Evolutionary conservation across 2,329 filamentous ascomycete species (phyloP), one percentile per base, ranked within the genome.

Genomic region (Fusarium agapanthi): DNA sequence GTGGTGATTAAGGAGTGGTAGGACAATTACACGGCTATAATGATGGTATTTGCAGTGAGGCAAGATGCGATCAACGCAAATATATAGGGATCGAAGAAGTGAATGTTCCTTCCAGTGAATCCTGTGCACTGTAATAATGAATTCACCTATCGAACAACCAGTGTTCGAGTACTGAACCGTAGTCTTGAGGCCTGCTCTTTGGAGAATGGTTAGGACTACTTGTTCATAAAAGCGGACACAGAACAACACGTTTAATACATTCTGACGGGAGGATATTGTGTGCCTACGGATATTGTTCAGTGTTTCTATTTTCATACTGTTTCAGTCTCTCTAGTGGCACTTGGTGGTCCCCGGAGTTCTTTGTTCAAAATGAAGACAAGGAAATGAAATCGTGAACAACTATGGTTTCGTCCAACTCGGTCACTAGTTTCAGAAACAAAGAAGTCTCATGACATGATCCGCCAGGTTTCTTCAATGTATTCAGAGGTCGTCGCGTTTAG

Each of bases 281-380:
- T 35, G 32, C 14, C 32, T 37, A n/a, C 20, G 30, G 50, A 8
- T 28, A 54, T 51, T 54, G 35, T 45, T 41, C n/a, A 20, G 20
- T n/a, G 15, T 44, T 68, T 16, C 63, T 71, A 60, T 71, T 68
- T 57, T 58, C 20, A 67, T 71, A 41, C 14, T 56, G 68, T 68
- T 71, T 60, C 69, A 68, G 55, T 48, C n/a, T n/a, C n/a, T 20
- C 35, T 32, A 30, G 26, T 37, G 48, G 40, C 30, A 60, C 56
- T 67, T 59, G 53, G 53, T 59, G 62, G 44, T 41, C 40, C 58
- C 28, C 37, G 7, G 41, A 43, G 35, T 56, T 68, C 70, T 73
- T 73, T 71, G 71, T 73, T 63, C 51, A 30, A 9, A 15, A 22
- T 44, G 40, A 30, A 37, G 38, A 55, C 22, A 47, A 28, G 43